Evolutionary conservation across 2,329 filamentous ascomycete genomes (phyloP), one percentile per base, ranked within the genome.

Genomic region (Venturia pyrina): DNA sequence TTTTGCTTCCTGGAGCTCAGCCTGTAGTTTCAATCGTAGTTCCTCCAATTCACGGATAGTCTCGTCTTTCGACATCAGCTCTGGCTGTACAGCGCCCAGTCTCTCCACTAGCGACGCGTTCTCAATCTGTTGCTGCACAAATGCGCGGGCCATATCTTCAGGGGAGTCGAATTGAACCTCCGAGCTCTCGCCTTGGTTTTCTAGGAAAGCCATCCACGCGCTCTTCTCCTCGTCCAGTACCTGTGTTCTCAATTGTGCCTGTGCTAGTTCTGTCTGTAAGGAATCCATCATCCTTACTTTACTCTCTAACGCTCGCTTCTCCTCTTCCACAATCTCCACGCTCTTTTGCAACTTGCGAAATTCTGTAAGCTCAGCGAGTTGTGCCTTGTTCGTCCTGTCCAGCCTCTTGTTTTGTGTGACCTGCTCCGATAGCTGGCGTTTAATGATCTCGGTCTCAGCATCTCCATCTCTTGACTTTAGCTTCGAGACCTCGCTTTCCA

Each of bases 301-400:
- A 41, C 87, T 86, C 75, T 95, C 89, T 28, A 99, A 78, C 0
- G 87, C 85, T 68, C 90, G 83, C 80, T 98, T 98, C 79, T 99
- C 92, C 75, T 99, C 95, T 74, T 99, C 92, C 0, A 98, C 89
- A 1, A 99, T 85, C 72, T 96, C 91, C 1, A 96, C 88, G n/a
- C 90, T 91, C 77, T 90, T 93, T 74, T 92, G 88, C 3, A 89
- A 79, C 70, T 92, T 89, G 17, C 92, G 88, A 46, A 96, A 82
- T 70, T 92, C 89, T 70, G 89, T 91, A 44, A 99, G 78, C 74
- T 99, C 93, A 0, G 83, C 77, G 17, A 86, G 80, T 72, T 96
- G 90, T 62, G 96, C 91, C 32, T 90, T 83, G 68, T 91, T 96
- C 44, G 86, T 85, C 0, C 85, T 83, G 74, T 99, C 95, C 3